Evolutionary conservation across 805 yeast species (phyloP), one percentile per base, ranked within the genome.

Genomic region (Yamadazyma tumulicola): DNA sequence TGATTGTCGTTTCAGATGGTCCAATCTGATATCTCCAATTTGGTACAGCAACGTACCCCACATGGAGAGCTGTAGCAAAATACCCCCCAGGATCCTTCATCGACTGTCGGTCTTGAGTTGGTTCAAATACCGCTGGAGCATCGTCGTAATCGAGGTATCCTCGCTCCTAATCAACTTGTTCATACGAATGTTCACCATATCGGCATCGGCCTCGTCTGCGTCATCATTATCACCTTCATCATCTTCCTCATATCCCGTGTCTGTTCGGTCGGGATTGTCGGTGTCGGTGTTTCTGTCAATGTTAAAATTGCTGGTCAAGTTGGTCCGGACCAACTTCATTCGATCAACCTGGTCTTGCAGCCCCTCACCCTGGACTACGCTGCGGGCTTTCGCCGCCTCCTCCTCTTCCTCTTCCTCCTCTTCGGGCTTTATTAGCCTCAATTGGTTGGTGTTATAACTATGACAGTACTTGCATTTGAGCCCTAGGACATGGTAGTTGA

Each of bases 401-500:
- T 29, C 26, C 19, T 53, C 57, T 17, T 51, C 59, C 12, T 60
- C 64, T 4, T 56, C 64, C 19, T 43, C 46, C 19, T 41, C 77
- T 42, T 75, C 85, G 0, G 83, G 85, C 58, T 86, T 86, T 37
- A 84, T 66, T 35, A 86, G 55, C 50, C 75, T 75, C 37, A 78
- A 45, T 53, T 85, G 91, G 39, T 77, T 77, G 2, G 97, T 89
- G 57, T 89, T 89, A 57, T 88, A 89, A 53, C 95, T 83, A 38
- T 75, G 72, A 59, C 97, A 89, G 54, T 81, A 87, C 45, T 80
- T 82, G 57, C 97, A 89, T 54, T 82, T 84, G 42, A 87, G 67
- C 1, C 97, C 97, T 47, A 89, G 59, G 32, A 88, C 79, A 58
- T 89, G 96, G 58, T 83, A 89, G 9, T 73, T 62, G 13, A 81